These are phyloP conservation scores for Xylariaceae sp. DNA, from an alignment of 2,329 filamentous ascomycete genomes.

Conservation along the genomic window DNA sequence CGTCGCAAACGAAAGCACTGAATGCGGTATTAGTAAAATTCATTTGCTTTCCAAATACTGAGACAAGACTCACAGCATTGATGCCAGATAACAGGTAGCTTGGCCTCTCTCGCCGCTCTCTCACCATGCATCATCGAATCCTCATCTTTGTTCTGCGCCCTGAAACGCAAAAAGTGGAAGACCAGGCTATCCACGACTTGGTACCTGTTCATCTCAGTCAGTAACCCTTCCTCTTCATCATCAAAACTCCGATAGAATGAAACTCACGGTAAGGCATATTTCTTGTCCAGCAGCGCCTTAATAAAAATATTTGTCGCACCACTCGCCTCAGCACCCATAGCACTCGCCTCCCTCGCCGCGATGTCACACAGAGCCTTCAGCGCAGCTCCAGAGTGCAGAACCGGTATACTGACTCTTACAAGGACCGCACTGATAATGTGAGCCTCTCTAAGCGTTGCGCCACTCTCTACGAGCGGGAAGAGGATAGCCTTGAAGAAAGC, in stretches of 20 bases:
- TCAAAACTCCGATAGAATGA: neutral
- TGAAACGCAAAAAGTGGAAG: slow-evolving; percentile 93
- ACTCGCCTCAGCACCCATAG: slow-evolving; percentile 71
- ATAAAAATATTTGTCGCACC: slow-evolving; percentile 96
- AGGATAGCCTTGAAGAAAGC: slow-evolving; percentile 97
- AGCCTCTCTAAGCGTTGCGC: slow-evolving; percentile 85
- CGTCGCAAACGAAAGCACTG: slow-evolving; percentile 82
- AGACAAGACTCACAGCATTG: slow-evolving; percentile 55
- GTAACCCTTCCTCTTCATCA: neutral
- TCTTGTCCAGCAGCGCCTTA: slow-evolving; percentile 89
- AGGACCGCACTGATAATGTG: slow-evolving; percentile 88
- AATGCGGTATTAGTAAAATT: neutral
- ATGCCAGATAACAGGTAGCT: slow-evolving; percentile 93
- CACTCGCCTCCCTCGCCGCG: slow-evolving; percentile 79
- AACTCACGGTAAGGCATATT: slow-evolving; percentile 90
- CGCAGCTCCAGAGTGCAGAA: slow-evolving; percentile 88
- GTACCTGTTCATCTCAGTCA: slow-evolving; percentile 43
- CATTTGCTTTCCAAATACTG: neutral
- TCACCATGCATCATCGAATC: slow-evolving; percentile 53
- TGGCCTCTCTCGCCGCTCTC: slow-evolving; percentile 53
- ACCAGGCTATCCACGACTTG: slow-evolving; percentile 93
- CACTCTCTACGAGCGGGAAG: slow-evolving; percentile 81
- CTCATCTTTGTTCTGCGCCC: slow-evolving; percentile 51
- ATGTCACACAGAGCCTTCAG: slow-evolving; percentile 92
- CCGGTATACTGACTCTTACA: slow-evolving; percentile 79